These are phyloP conservation scores for Arthrobotrys sphaeroides DNA, from an alignment of 2,329 filamentous ascomycete genomes.

Conservation along the genomic window DNA sequence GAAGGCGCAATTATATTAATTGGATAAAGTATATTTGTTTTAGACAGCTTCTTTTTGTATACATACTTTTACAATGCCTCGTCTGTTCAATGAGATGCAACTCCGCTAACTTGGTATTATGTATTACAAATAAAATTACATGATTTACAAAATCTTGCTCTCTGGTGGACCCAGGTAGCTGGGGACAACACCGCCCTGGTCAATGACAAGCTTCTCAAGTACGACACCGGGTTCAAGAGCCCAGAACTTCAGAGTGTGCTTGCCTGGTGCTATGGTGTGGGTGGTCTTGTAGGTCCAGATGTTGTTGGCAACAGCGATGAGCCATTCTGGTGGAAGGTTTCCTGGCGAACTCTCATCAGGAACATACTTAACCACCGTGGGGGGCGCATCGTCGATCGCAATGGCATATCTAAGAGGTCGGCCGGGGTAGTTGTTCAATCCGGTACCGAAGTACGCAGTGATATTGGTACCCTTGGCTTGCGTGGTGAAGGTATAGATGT, in stretches of 20 bases:
- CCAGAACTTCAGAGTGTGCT: slow-evolving; percentile 64
- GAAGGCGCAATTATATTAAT: no score
- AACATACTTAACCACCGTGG: slow-evolving; percentile 62
- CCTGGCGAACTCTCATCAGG: slow-evolving; percentile 61
- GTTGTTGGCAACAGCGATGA: slow-evolving; percentile 64
- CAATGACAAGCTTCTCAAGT: slow-evolving; percentile 60
- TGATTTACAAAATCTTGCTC: slow-evolving; percentile 58
- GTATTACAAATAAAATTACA: slow-evolving; percentile 8
- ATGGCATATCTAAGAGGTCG: slow-evolving; percentile 66
- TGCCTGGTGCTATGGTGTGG: slow-evolving; percentile 60
- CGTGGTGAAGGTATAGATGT: slow-evolving; percentile 70
- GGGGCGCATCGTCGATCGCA: slow-evolving; percentile 62
- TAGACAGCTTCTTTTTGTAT: no score
- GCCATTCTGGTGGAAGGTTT: slow-evolving; percentile 65
- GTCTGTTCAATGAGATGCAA: no score
- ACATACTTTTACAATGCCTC: no score
- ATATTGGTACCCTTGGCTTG: slow-evolving; percentile 62
- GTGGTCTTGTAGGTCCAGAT: slow-evolving; percentile 65
- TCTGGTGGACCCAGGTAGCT: slow-evolving; percentile 61
- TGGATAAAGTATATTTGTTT: no score
- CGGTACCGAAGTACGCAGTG: slow-evolving; percentile 65
- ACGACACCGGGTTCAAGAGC: slow-evolving; percentile 64
- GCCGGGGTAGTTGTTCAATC: slow-evolving; percentile 66
- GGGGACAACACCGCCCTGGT: slow-evolving; percentile 59
- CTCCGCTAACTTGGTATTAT: not conserved